Evolutionary conservation across 331 rosid species (phyloP).

Genomic region (Rhamnella rubrinervis): DNA sequence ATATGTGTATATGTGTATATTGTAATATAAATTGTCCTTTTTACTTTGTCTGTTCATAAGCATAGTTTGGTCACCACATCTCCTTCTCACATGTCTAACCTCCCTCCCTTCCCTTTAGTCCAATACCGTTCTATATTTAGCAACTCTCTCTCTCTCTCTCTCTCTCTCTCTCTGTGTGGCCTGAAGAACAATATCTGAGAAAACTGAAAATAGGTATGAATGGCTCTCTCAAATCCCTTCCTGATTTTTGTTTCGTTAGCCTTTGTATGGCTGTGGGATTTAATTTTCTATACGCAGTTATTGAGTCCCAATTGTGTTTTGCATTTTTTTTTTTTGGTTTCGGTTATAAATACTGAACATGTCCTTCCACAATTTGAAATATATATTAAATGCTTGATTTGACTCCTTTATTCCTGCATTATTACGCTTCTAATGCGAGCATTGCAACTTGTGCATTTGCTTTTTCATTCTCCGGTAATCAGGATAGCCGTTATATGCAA

Average conservation of each 20-base stretch:
- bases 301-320: slow-evolving; percentile 3
- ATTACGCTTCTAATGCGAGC: slow-evolving; percentile 11
- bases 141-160: slow-evolving; percentile 27
- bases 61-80: slow-evolving; percentile 14
- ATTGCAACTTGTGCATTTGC: slow-evolving; percentile 5
- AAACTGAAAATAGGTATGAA: slow-evolving; percentile 23
- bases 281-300: slow-evolving; percentile 36
- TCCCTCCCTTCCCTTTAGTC: slow-evolving; percentile 1
- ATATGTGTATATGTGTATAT: no score
- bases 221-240: slow-evolving; percentile 18
- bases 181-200: slow-evolving; percentile 25
- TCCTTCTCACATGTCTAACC: slow-evolving; percentile 1
- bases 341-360: slow-evolving; percentile 39
- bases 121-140: slow-evolving; percentile 42
- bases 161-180: slow-evolving; percentile 15
- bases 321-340: slow-evolving; percentile 18
- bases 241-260: background rate
- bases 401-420: slow-evolving; percentile 18
- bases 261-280: background rate
- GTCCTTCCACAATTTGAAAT: slow-evolving; percentile 14
- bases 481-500: slow-evolving; percentile 21
- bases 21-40: background rate
- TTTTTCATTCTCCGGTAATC: slow-evolving; percentile 27
- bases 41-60: background rate
- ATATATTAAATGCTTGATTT: slow-evolving; percentile 25